Evolutionary conservation across 176 grass and related monocot genomes (phyloP).

Genomic region (Tillandsia leiboldiana): DNA sequence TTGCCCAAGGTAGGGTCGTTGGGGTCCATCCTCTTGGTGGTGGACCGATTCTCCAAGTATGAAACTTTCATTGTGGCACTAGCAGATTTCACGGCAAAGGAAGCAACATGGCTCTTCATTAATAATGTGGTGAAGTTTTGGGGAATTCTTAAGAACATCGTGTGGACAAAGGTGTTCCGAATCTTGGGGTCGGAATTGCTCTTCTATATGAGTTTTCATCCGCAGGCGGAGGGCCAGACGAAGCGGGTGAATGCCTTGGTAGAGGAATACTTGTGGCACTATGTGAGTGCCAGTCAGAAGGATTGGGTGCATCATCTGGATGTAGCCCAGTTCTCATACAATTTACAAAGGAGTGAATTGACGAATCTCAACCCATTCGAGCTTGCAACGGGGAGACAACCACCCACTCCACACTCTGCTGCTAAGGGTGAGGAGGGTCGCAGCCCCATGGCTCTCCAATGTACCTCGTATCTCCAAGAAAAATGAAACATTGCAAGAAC

Average conservation of each 20-base stretch:
- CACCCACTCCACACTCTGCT: not conserved
- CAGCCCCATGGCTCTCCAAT: too few relatives aligned
- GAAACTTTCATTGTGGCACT: too few relatives aligned
- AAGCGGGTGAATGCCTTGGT: not conserved
- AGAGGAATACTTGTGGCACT: not conserved
- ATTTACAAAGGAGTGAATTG: not conserved
- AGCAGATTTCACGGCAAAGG: too few relatives aligned
- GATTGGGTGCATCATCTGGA: not conserved
- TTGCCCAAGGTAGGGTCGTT: not conserved
- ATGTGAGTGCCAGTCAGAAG: not conserved
- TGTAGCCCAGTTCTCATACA: not conserved
- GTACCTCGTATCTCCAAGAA: too few relatives aligned
- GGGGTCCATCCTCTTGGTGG: not conserved
- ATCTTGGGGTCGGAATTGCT: not conserved
- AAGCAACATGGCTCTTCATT: too few relatives aligned
- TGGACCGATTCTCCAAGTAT: not conserved
- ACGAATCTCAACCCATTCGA: not conserved
- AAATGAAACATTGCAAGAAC: too few relatives aligned
- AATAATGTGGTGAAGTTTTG: not conserved
- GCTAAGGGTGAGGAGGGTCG: too few relatives aligned
- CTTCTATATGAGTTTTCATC: not conserved
- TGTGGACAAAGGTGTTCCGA: not conserved
- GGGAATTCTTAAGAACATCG: not conserved
- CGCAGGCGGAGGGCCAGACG: not conserved
- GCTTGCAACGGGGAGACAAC: not conserved